phyloP scores from a whole-genome alignment of 148 eudicot species.

The Spergularia bocconei region DNA sequence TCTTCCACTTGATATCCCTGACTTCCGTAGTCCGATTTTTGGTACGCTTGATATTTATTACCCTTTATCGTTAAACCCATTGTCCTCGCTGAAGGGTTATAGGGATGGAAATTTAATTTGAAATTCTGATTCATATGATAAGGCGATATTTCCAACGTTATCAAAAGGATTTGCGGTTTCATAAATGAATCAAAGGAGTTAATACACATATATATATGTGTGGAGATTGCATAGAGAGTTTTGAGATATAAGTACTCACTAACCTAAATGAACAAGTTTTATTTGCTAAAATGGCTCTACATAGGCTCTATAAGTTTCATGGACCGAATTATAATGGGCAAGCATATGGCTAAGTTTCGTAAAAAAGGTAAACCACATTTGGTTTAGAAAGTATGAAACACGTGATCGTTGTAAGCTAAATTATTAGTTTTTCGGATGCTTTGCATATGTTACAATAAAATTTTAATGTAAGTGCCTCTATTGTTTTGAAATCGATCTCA shows the following conservation, averaged over 20 bases:
- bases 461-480: not conserved
- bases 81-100: not conserved
- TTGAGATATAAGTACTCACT: constrained; percentile 22
- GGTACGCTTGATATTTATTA: constrained; percentile 27
- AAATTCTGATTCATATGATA: constrained; percentile 30
- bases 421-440: too few relatives aligned
- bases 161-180: constrained; percentile 40
- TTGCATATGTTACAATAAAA: not conserved
- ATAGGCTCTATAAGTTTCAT: constrained; percentile 14
- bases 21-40: constrained; percentile 26
- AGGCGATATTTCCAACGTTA: constrained; percentile 38
- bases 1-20: constrained; percentile 9
- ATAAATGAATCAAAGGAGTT: constrained; percentile 26
- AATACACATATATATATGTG: constrained; percentile 25
- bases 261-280: constrained; percentile 22
- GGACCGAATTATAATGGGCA: constrained; percentile 31
- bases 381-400: constrained; percentile 38
- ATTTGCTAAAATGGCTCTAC: constrained; percentile 31
- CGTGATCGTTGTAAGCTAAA: constrained; percentile 16
- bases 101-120: constrained; percentile 31
- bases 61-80: not conserved
- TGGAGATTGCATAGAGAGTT: constrained; percentile 34
- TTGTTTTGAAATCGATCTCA: too few relatives aligned
- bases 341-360: constrained; percentile 27
- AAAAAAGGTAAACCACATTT: constrained; percentile 39